phyloP scores from a whole-genome alignment of 352 stramenopile genomes.

The Globisporangium acanthophoron region DNA sequence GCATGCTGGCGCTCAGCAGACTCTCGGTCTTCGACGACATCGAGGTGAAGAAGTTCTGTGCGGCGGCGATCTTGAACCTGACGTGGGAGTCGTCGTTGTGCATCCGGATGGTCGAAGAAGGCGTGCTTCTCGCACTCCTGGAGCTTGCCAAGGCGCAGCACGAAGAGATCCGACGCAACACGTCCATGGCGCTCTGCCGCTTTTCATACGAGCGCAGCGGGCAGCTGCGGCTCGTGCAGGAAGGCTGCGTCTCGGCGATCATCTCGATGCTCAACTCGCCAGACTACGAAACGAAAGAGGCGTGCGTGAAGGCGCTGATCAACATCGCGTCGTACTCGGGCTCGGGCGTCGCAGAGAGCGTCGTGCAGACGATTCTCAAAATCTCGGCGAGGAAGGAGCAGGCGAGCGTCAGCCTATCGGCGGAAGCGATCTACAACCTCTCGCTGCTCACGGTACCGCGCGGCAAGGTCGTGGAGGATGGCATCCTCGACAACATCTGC shows the following conservation, averaged over 20 bases:
- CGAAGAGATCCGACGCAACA: slow-evolving; percentile 76
- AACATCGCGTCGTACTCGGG: slow-evolving; percentile 75
- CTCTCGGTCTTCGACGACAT: slow-evolving; percentile 77
- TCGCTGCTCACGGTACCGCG: slow-evolving; percentile 62
- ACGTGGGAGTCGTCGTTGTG: slow-evolving; percentile 43
- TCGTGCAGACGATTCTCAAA: slow-evolving; percentile 75
- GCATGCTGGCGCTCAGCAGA: slow-evolving; percentile 63
- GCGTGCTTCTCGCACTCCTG: slow-evolving; percentile 58
- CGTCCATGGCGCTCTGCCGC: slow-evolving; percentile 77
- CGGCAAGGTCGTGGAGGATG: slow-evolving; percentile 73
- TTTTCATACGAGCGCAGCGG: slow-evolving; percentile 73
- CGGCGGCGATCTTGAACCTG: slow-evolving; percentile 77
- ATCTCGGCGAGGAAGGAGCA: slow-evolving; percentile 65
- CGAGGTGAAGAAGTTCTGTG: slow-evolving; percentile 79
- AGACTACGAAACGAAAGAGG: slow-evolving; percentile 76
- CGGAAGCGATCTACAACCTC: slow-evolving; percentile 74
- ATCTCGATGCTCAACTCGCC: slow-evolving; percentile 81
- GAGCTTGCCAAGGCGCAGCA: slow-evolving; percentile 77
- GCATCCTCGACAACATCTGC: slow-evolving; percentile 72
- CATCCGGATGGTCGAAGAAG: slow-evolving; percentile 65
- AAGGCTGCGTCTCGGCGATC: slow-evolving; percentile 78
- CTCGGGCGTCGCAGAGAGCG: slow-evolving; percentile 54
- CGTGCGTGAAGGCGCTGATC: slow-evolving; percentile 80
- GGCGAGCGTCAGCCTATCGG: slow-evolving; percentile 46
- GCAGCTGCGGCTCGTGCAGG: slow-evolving; percentile 68